Conservation (phyloP, 805 yeast genomes). For the Ogataea zsoltii region DNA sequence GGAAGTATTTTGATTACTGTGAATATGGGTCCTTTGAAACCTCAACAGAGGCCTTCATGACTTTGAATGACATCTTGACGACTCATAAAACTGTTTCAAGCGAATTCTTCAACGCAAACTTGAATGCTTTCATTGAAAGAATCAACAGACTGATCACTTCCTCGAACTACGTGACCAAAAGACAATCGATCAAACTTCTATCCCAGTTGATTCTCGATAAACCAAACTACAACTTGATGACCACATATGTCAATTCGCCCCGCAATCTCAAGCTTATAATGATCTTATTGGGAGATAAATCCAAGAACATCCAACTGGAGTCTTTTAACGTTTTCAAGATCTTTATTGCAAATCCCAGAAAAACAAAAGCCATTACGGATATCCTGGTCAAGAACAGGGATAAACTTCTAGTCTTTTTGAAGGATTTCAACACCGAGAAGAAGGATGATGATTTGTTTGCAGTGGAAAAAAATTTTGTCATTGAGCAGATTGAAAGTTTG, state of each 20-base stretch:
- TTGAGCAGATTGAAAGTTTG: constrained; percentile 68
- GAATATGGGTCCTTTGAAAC: constrained; percentile 80
- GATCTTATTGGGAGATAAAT: constrained; percentile 84
- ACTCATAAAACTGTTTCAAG: constrained; percentile 67
- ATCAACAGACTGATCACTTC: constrained; percentile 74
- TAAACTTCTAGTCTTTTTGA: constrained; percentile 69
- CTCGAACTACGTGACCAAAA: constrained; percentile 85
- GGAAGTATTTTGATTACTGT: constrained; percentile 83
- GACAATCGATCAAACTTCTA: constrained; percentile 82
- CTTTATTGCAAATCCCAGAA: constrained; percentile 94
- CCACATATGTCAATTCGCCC: constrained; percentile 74
- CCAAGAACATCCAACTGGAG: constrained; percentile 85
- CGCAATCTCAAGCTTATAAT: constrained; percentile 83
- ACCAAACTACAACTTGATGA: constrained; percentile 70
- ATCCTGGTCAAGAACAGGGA: constrained; percentile 81
- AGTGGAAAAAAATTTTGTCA: constrained; percentile 80
- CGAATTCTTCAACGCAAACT: constrained; percentile 64
- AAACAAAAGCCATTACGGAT: constrained; percentile 76
- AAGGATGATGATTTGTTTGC: constrained; percentile 65
- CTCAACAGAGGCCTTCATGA: constrained; percentile 85
- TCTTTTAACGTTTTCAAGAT: constrained; percentile 93
- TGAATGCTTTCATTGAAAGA: constrained; percentile 55
- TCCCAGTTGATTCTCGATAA: constrained; percentile 70
- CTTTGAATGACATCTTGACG: constrained; percentile 69
- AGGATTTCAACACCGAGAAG: constrained; percentile 60